A percentile compares a stretch with the other conserved stretches of the same genome.
phyloP scores from a whole-genome alignment of 306 rosid genomes.

The Aeschynomene evenia region DNA sequence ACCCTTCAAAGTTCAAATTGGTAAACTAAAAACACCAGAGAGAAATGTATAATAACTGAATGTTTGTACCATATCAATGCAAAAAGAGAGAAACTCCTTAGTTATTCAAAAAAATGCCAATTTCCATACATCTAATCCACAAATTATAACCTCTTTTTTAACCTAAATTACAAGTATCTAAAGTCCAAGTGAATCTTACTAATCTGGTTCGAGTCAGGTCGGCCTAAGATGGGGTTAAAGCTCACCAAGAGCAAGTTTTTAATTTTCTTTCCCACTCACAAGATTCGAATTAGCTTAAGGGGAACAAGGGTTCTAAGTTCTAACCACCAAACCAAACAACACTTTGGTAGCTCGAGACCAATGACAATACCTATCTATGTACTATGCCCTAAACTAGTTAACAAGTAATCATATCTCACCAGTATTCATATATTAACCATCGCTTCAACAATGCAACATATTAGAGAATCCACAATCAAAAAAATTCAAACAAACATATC shows the following conservation, averaged over 20 bases:
- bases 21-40: slow-evolving; percentile 23
- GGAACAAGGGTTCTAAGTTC: too few relatives aligned
- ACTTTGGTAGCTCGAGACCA: not conserved
- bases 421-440: not conserved
- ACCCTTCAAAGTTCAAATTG: slow-evolving; percentile 34
- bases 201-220: not conserved
- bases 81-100: not conserved
- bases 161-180: not conserved
- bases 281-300: too few relatives aligned
- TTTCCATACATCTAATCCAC: slow-evolving; percentile 5
- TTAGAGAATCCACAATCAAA: not conserved
- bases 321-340: too few relatives aligned
- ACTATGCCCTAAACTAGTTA: not conserved
- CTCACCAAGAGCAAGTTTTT: too few relatives aligned
- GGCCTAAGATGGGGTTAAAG: too few relatives aligned
- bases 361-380: not conserved
- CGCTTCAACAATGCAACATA: not conserved
- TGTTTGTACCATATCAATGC: not conserved
- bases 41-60: slow-evolving; percentile 1
- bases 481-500: not conserved
- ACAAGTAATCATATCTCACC: too few relatives aligned
- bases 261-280: too few relatives aligned
- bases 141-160: not conserved
- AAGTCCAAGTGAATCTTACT: not conserved
- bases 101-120: not conserved